phyloP scores from a whole-genome alignment of 257 asterid species.

The Fraxinus pennsylvanica region DNA sequence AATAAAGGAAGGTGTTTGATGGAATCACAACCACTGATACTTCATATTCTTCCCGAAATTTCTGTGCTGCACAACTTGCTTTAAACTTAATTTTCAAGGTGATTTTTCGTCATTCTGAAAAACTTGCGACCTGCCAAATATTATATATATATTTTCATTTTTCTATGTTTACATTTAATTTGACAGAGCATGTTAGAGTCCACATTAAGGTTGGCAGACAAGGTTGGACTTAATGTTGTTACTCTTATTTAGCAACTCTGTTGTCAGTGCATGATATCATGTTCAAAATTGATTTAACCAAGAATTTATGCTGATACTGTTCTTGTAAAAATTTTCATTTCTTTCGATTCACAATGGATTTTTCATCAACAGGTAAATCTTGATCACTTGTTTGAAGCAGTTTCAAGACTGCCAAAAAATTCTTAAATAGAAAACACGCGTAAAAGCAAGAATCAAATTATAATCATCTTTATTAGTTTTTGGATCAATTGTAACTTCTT shows the following conservation, averaged over 20 bases:
- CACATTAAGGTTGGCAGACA: not conserved
- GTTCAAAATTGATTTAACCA: not conserved
- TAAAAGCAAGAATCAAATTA: not conserved
- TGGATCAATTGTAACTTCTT: slow-evolving; percentile 14
- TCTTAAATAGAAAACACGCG: not conserved
- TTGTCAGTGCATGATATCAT: not conserved
- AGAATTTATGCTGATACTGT: not conserved
- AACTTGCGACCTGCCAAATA: not conserved
- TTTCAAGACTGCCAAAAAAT: not conserved
- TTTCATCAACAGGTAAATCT: not conserved
- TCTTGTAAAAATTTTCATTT: not conserved
- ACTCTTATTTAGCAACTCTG: too few relatives aligned
- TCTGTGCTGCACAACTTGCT: not conserved
- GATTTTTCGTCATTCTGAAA: not conserved
- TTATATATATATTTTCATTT: not conserved
- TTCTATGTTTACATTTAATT: not conserved
- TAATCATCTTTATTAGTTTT: slow-evolving; percentile 4
- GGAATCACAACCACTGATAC: not conserved
- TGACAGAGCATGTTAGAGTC: not conserved
- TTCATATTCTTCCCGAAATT: too few relatives aligned
- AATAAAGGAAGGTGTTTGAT: not conserved
- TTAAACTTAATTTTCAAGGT: not conserved
- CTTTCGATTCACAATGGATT: not conserved
- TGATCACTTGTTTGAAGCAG: not conserved
- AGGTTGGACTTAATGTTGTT: too few relatives aligned